These are phyloP conservation scores for Ascochyta koolunga DNA, from an alignment of 2,329 filamentous ascomycete species.

Conservation along the genomic window DNA sequence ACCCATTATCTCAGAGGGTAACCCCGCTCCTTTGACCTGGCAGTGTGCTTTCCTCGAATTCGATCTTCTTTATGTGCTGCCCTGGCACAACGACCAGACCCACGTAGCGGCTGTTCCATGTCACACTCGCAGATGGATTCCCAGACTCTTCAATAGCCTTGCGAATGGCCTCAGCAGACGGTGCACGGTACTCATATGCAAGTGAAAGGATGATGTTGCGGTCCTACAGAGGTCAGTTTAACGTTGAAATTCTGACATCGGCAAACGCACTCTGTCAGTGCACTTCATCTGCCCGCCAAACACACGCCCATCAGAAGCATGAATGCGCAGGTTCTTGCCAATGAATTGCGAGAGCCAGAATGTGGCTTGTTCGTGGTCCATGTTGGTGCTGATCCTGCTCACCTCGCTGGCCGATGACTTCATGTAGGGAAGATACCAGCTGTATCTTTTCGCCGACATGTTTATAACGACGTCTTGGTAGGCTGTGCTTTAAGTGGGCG, in stretches of 20 bases:
- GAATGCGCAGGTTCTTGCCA: slow-evolving; percentile 78
- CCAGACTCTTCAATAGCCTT: slow-evolving; percentile 40
- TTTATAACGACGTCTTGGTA: slow-evolving; percentile 10
- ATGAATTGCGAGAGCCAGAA: slow-evolving; percentile 70
- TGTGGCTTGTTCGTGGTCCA: slow-evolving; percentile 61
- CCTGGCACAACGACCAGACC: slow-evolving; percentile 91
- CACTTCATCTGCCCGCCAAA: slow-evolving; percentile 94
- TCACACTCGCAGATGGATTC: slow-evolving; percentile 59
- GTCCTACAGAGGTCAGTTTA: slow-evolving; percentile 61
- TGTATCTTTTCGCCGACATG: slow-evolving; percentile 19
- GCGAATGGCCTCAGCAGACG: slow-evolving; percentile 55
- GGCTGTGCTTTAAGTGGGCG: slow-evolving; percentile 16
- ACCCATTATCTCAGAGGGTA: slow-evolving; percentile 23
- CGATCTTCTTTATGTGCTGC: slow-evolving; percentile 82
- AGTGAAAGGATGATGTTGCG: slow-evolving; percentile 84
- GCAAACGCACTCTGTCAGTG: slow-evolving; percentile 77
- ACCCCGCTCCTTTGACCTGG: slow-evolving; percentile 33
- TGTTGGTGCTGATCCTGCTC: slow-evolving; percentile 26
- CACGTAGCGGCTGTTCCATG: slow-evolving; percentile 85
- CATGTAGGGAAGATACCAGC: slow-evolving; percentile 29
- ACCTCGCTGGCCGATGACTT: slow-evolving; percentile 12
- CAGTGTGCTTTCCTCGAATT: slow-evolving; percentile 70
- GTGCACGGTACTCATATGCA: slow-evolving; percentile 88
- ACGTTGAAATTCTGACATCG: neutral
- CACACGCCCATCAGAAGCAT: slow-evolving; percentile 81